Conservation (phyloP, 768 basidiomycete species). For the Lactarius sanguifluus region DNA sequence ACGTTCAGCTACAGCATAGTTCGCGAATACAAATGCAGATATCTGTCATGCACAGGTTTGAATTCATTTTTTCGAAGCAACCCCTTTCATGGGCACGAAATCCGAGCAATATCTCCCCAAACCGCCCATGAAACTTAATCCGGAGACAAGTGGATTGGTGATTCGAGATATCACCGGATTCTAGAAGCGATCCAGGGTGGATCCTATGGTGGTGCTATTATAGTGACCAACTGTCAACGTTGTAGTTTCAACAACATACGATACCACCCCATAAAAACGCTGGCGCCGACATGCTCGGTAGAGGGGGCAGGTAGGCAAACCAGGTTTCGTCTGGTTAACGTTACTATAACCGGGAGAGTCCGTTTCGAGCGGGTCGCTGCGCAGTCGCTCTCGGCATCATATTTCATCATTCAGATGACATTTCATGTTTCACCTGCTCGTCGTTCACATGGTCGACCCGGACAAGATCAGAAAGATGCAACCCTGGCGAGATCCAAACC, state of each 20-base stretch:
- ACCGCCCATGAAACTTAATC: neutral
- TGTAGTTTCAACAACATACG: neutral
- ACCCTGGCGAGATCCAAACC: neutral
- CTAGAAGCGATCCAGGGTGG: neutral
- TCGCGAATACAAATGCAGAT: neutral
- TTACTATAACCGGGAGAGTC: neutral
- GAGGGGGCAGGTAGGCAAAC: neutral
- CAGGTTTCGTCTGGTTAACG: neutral
- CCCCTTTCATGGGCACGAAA: neutral
- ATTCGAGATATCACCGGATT: neutral
- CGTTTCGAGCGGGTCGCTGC: neutral
- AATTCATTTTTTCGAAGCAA: neutral
- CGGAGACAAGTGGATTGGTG: neutral
- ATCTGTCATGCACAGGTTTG: neutral
- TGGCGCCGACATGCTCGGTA: neutral
- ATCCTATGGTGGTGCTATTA: neutral
- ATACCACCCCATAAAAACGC: neutral
- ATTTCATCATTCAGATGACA: neutral
- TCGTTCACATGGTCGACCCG: neutral
- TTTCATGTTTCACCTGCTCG: neutral
- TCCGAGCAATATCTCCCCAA: neutral
- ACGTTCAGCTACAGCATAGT: neutral
- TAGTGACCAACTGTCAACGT: too few relatives aligned
- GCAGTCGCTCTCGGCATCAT: neutral
- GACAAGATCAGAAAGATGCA: neutral